These are phyloP conservation scores for Melampsora abietis-canadensis DNA, from an alignment of 1,284 basidiomycete species.

Conservation along the genomic window DNA sequence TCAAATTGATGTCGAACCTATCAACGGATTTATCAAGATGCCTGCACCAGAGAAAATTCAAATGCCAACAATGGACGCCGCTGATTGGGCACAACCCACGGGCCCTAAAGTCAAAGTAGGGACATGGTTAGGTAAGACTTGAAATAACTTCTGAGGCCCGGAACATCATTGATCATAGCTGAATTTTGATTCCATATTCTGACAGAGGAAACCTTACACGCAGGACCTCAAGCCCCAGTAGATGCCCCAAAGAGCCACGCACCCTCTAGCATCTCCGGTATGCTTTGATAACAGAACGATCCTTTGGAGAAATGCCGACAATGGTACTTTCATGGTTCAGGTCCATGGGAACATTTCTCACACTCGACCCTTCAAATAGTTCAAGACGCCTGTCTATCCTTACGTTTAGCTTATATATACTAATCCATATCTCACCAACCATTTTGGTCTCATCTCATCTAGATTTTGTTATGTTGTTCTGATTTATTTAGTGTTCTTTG, in stretches of 20 bases:
- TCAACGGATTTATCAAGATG: neutral
- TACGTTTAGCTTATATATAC: too few relatives aligned
- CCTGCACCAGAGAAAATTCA: neutral
- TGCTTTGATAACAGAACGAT: neutral
- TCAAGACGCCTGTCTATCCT: too few relatives aligned
- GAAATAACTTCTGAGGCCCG: neutral
- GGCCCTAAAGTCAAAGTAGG: slow-evolving; percentile 32
- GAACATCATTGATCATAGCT: neutral
- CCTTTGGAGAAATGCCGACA: too few relatives aligned
- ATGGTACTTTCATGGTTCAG: too few relatives aligned
- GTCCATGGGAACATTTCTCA: too few relatives aligned
- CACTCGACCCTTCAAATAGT: too few relatives aligned
- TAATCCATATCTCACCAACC: too few relatives aligned
- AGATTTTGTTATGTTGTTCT: too few relatives aligned
- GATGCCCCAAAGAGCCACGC: slow-evolving; percentile 30
- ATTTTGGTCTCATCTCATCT: too few relatives aligned
- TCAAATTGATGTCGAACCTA: slow-evolving; percentile 22
- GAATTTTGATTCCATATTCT: neutral
- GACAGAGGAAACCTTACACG: slow-evolving; percentile 13
- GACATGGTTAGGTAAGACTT: slow-evolving; percentile 33
- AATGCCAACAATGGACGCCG: slow-evolving; percentile 19
- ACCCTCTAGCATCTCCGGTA: slow-evolving; percentile 15
- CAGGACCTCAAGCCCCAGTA: slow-evolving; percentile 32
- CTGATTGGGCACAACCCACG: slow-evolving; percentile 27
- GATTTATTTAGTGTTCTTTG: too few relatives aligned